Conservation (phyloP, 2,329 filamentous ascomycete genomes). For the Penicillium sp. region DNA sequence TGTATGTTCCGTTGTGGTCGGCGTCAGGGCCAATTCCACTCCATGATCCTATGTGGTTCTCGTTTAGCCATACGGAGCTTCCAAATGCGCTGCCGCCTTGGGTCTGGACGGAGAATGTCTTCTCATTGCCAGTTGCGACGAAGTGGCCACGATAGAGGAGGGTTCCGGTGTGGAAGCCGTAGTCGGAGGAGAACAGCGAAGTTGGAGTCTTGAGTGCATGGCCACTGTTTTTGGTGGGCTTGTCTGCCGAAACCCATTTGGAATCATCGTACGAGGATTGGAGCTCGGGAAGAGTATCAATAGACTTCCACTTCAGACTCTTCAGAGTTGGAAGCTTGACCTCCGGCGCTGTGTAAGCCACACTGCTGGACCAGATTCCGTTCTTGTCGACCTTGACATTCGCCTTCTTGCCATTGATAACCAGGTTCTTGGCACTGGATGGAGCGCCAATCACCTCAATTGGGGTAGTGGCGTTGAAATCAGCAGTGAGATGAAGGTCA, state of each 20-base stretch:
- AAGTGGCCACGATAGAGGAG: slow-evolving; percentile 71
- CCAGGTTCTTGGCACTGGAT: slow-evolving; percentile 54
- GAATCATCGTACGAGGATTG: slow-evolving; percentile 64
- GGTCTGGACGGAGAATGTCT: slow-evolving; percentile 56
- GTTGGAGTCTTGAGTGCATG: slow-evolving; percentile 60
- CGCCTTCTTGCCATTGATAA: slow-evolving; percentile 58
- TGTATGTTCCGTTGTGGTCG: slow-evolving; percentile 57
- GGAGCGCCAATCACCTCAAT: slow-evolving; percentile 67
- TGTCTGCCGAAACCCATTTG: slow-evolving; percentile 61
- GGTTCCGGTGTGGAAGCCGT: slow-evolving; percentile 69
- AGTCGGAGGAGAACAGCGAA: slow-evolving; percentile 67
- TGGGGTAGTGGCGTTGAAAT: slow-evolving; percentile 67
- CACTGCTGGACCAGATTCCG: slow-evolving; percentile 52
- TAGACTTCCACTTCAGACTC: slow-evolving; percentile 63
- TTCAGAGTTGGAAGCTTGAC: slow-evolving; percentile 59
- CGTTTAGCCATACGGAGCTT: slow-evolving; percentile 64
- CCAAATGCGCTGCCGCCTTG: slow-evolving; percentile 68
- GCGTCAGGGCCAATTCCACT: slow-evolving; percentile 49
- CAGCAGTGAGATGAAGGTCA: slow-evolving; percentile 64
- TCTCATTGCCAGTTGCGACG: slow-evolving; percentile 60
- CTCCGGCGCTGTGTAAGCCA: slow-evolving; percentile 52
- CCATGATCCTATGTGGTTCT: slow-evolving; percentile 63
- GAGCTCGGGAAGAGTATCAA: slow-evolving; percentile 71
- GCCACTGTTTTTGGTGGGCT: slow-evolving; percentile 61
- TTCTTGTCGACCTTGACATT: slow-evolving; percentile 42